Evolutionary conservation across 2,329 filamentous ascomycete species (phyloP).

Genomic region (Fusarium tanahbumbuense): DNA sequence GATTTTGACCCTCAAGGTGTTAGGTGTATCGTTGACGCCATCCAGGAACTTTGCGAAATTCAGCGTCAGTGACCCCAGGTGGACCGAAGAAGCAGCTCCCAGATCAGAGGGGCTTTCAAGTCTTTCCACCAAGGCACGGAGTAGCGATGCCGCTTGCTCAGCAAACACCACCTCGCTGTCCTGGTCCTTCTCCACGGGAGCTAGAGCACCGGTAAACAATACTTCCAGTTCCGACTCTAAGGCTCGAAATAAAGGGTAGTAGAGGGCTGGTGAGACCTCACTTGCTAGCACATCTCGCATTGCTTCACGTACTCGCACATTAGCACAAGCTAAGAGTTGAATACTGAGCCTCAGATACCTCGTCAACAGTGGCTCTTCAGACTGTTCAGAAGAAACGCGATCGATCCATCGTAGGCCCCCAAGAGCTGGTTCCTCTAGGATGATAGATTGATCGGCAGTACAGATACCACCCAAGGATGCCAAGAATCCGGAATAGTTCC

Average conservation of each 20-base stretch:
- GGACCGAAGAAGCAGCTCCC: constrained; percentile 70
- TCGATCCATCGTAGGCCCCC: constrained; percentile 74
- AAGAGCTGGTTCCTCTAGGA: constrained; percentile 68
- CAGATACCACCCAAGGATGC: constrained; percentile 75
- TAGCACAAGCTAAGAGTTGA: constrained; percentile 72
- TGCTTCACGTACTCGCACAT: constrained; percentile 73
- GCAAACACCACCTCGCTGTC: constrained; percentile 74
- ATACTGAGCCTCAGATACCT: constrained; percentile 72
- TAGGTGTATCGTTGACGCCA: constrained; percentile 65
- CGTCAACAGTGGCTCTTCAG: constrained; percentile 70
- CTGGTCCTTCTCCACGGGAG: constrained; percentile 62
- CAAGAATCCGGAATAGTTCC: constrained; percentile 76
- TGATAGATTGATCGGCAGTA: constrained; percentile 67
- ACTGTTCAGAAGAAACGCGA: constrained; percentile 66
- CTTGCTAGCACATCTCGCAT: constrained; percentile 74
- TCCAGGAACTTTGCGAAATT: constrained; percentile 76
- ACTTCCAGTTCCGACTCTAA: constrained; percentile 73
- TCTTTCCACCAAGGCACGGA: constrained; percentile 72
- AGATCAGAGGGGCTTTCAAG: constrained; percentile 72
- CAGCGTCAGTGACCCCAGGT: constrained; percentile 71
- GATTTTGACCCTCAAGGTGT: constrained; percentile 72
- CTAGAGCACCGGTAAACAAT: constrained; percentile 68
- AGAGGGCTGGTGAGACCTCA: constrained; percentile 72
- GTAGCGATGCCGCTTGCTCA: constrained; percentile 72
- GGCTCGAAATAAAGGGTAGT: constrained; percentile 72